Base-by-base conservation (phyloP, 1,284 basidiomycete genomes). In the Heimioporus retisporus region DNA sequence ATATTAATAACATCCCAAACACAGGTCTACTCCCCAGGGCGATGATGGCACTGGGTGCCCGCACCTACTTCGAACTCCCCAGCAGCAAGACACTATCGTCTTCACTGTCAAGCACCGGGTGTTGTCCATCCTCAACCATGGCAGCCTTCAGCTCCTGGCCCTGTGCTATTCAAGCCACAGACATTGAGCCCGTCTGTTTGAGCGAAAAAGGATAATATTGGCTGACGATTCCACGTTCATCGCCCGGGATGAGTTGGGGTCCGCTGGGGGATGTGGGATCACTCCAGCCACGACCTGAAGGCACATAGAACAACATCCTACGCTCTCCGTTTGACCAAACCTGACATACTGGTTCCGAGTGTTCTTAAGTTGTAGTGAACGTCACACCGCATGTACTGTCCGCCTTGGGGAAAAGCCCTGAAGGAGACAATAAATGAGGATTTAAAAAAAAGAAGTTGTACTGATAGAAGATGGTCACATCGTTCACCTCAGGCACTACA, bases 331-430 rank as follows among this genome's bases (percentile, higher is more conserved):
- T 72, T 87, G 86, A 46, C 81, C 84, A 28, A 86, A 76, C 13
- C 84, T 85, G 60, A 85, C 81, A 71, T 85, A 87, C 67, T 87
- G 84, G 72, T 87, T 82, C 68, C 75, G 68, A n/a, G 86, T 85
- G 61, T 79, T 79, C 31, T 77, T 81, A 40, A 5, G 28, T 28
- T 28, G 28, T 28, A 28, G 28, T 28, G 28, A 28, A 28, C 28
- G 28, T 28, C 28, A 28, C 28, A 28, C 28, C 28, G 28, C 28
- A 28, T 28, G 28, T 28, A 28, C 28, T 28, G 28, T 28, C 28
- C 28, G 28, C 28, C 28, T 28, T 28, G 28, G 28, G 28, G 28
- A 28, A 28, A 28, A 28, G 28, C 28, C 28, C 28, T 28, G 28
- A 28, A 28, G 28, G 28, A 28, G 28, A 28, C 28, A 28, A 28